Base-by-base conservation (phyloP, 2,329 filamentous ascomycete genomes). In the Elsinoe perseae region DNA sequence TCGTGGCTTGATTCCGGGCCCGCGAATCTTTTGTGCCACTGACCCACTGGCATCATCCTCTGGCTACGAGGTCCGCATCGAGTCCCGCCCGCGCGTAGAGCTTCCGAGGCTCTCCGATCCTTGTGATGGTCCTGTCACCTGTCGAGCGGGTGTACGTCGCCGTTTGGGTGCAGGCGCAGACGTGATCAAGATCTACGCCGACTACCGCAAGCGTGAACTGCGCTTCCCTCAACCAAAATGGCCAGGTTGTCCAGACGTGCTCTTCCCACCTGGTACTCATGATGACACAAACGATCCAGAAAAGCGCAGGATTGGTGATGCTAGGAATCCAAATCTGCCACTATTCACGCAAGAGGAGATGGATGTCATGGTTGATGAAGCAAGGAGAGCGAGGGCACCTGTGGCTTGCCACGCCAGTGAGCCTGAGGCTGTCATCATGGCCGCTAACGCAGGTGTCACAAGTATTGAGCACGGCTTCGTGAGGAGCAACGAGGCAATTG, bases 11-110 rank as follows among this genome's bases (percentile, higher is more conserved):
- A 75, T 73, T 1, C 77, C 78, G 0, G 80, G 80, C 0, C 79
- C 80, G 0, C 73, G 80, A 2, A 70, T 82, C 36, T 80, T 80
- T 63, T 79, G 81, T 25, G 76, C 77, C 2, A 80, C 78, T 0
- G 72, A 77, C 56, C 72, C 72, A 18, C 66, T 82, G 10, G 76
- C 78, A 4, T 75, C 72, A 36, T 75, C 72, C 8, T 74, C 76
- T 7, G 73, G 76, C 0, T 81, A 78, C 61, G 77, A 77, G 61
- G 64, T 74, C 9, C 58, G 64, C 12, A 57, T 71, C 14, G 78
- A 80, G 66, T 79, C 78, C 61, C 48, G 56, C 10, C 63, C 61
- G 30, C 61, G 61, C 25, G 57, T 57, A 2, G 18, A 56, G 4
- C 59, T 60, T 2, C 62, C 64, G 0, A 54, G 63, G 1, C 62